A percentile compares a stretch with the other conserved stretches of the same genome.
phyloP scores from a whole-genome alignment of 495 filamentous ascomycete species.

The Talaromyces ruber region DNA sequence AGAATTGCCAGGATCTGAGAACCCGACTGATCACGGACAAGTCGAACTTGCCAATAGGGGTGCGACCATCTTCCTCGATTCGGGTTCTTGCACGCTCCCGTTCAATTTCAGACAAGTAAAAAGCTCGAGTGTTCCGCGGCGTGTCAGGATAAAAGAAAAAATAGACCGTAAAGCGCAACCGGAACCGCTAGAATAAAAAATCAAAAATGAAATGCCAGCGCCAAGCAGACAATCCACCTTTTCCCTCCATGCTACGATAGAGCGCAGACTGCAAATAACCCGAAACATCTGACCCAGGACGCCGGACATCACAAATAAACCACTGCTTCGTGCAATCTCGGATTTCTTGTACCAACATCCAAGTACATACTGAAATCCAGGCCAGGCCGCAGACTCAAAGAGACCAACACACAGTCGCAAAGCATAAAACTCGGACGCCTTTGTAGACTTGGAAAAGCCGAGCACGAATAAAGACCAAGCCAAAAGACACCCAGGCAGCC shows the following conservation, averaged over 20 bases:
- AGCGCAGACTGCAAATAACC: conserved; percentile 5
- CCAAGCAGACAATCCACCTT: conserved; percentile 6
- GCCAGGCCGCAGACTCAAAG: conserved; percentile 5
- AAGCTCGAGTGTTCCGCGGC: neutral
- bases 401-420: conserved; percentile 5
- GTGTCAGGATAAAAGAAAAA: conserved; percentile 7
- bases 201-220: conserved; percentile 11
- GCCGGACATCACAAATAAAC: conserved; percentile 6
- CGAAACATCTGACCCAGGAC: conserved; percentile 8
- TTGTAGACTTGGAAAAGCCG: neutral
- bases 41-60: conserved; percentile 4
- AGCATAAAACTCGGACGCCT: neutral
- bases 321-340: conserved; percentile 7
- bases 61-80: neutral
- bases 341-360: conserved; percentile 7
- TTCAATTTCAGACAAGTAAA: neutral
- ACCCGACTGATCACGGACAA: conserved; percentile 21
- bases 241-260: conserved; percentile 4
- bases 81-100: neutral
- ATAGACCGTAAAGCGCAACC: conserved; percentile 7
- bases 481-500: conserved; percentile 25
- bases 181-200: conserved; percentile 10
- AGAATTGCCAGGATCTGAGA: conserved; percentile 24
- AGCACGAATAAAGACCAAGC: conserved; percentile 5
- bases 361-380: conserved; percentile 1